phyloP scores from a whole-genome alignment of 495 filamentous ascomycete species.

The Paragyromitra xinjiangensis region DNA sequence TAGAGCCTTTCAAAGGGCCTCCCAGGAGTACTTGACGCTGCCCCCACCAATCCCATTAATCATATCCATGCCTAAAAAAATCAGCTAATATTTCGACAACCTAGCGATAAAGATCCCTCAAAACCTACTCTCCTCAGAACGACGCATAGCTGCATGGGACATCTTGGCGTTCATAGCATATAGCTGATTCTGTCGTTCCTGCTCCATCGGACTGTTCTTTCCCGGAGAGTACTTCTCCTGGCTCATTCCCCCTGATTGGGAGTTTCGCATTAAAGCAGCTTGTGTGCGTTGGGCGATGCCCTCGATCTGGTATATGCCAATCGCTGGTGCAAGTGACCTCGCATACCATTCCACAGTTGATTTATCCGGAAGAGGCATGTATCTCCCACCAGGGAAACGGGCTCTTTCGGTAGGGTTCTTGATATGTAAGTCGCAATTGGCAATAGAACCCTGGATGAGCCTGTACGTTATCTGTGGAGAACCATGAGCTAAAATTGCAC shows the following conservation, averaged over 20 bases:
- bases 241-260: background rate
- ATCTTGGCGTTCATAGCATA: background rate
- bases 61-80: background rate
- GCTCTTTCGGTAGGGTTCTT: slow-evolving; percentile 9
- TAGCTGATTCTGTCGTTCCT: slow-evolving; percentile 8
- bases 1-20: background rate
- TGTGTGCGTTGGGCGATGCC: slow-evolving; percentile 3
- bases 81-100: background rate
- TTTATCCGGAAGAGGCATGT: slow-evolving; percentile 16
- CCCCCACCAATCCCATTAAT: background rate
- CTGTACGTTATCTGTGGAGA: slow-evolving; percentile 3
- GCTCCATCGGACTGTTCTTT: background rate
- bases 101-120: background rate
- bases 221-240: background rate
- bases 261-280: background rate
- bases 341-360: slow-evolving; percentile 17
- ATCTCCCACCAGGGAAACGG: slow-evolving; percentile 25
- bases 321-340: slow-evolving; percentile 7
- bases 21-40: slow-evolving; percentile 5
- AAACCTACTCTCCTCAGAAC: slow-evolving; percentile 15
- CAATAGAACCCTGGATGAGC: slow-evolving; percentile 16
- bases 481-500: background rate
- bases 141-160: background rate
- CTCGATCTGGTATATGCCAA: background rate
- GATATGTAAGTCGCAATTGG: slow-evolving; percentile 11